Percentiles rank a stretch among this genome's conserved stretches.
Evolutionary conservation across 768 basidiomycete genomes (phyloP).

Genomic region (Lentinula detonsa): DNA sequence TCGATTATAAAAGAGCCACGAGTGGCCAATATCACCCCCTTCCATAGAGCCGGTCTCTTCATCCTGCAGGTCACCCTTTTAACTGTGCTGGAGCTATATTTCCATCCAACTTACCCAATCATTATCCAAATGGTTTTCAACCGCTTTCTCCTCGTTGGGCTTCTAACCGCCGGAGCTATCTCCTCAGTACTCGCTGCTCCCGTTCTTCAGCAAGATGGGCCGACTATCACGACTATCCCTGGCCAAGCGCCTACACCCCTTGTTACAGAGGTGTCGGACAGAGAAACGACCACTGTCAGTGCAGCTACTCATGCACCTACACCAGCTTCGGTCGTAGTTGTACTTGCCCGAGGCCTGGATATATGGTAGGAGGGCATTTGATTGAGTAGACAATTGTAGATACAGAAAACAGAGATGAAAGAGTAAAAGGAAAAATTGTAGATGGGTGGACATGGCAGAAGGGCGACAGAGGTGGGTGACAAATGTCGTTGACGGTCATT

Average conservation of each 20-base stretch:
- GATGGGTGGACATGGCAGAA: not conserved
- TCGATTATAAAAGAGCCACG: too few species aligned
- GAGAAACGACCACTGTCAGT: not conserved
- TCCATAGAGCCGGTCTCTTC: too few species aligned
- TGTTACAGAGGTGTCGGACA: not conserved
- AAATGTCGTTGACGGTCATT: not conserved
- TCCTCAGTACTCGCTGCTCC: not conserved
- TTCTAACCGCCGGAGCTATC: not conserved
- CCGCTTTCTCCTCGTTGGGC: not conserved
- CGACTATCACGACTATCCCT: not conserved
- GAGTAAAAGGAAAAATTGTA: too few species aligned
- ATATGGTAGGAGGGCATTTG: not conserved
- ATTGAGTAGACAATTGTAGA: too few species aligned
- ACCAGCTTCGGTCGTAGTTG: not conserved
- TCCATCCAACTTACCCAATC: too few species aligned
- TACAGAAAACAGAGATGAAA: too few species aligned
- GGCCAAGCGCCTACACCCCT: not conserved
- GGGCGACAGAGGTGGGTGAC: not conserved
- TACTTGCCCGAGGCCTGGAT: not conserved
- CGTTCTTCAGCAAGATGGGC: not conserved
- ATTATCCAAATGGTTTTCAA: constrained; percentile 1
- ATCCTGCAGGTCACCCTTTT: too few species aligned
- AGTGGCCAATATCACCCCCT: too few species aligned
- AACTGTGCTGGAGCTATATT: too few species aligned
- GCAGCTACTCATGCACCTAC: not conserved